Percentiles rank a stretch among this genome's conserved stretches.
phyloP scores from a whole-genome alignment of 768 basidiomycete species.

The Lactarius hengduanensis region DNA sequence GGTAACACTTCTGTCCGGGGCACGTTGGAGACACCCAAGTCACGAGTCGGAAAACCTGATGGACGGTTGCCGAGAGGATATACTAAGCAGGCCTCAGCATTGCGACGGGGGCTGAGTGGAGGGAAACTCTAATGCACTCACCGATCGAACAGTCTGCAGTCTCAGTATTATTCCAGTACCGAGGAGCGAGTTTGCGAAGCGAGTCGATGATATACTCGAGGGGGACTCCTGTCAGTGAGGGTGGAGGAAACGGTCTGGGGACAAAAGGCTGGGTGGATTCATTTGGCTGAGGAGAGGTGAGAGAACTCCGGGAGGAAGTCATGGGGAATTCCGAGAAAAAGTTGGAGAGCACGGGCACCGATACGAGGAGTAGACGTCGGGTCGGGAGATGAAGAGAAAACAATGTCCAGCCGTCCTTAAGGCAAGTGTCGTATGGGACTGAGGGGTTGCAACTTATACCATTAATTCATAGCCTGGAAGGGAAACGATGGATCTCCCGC shows the following conservation, averaged over 20 bases:
- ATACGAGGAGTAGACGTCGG: constrained; percentile 11
- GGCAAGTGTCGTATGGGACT: constrained; percentile 4
- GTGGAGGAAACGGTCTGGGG: constrained; percentile 62
- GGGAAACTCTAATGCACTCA: constrained; percentile 33
- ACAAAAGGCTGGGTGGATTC: constrained; percentile 43
- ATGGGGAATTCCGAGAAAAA: constrained; percentile 14
- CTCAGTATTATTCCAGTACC: constrained; percentile 74
- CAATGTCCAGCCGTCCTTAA: constrained; percentile 11
- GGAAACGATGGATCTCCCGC: constrained; percentile 3
- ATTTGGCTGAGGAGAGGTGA: constrained; percentile 25
- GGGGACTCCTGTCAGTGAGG: constrained; percentile 61
- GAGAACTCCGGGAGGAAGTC: constrained; percentile 23
- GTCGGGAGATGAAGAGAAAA: constrained; percentile 1
- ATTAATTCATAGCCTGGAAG: constrained; percentile 1
- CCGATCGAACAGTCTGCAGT: constrained; percentile 79
- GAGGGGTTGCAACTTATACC: constrained; percentile 9
- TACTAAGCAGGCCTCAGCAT: constrained; percentile 13
- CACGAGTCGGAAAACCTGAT: neutral
- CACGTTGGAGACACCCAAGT: constrained; percentile 11
- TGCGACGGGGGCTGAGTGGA: neutral
- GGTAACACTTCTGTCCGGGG: constrained; percentile 22
- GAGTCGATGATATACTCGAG: constrained; percentile 71
- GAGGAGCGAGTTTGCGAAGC: constrained; percentile 61
- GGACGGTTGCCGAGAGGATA: constrained; percentile 16
- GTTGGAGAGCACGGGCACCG: neutral